Evolutionary conservation across 2,329 filamentous ascomycete species (phyloP).

Genomic region (Hypocrella siamensis): DNA sequence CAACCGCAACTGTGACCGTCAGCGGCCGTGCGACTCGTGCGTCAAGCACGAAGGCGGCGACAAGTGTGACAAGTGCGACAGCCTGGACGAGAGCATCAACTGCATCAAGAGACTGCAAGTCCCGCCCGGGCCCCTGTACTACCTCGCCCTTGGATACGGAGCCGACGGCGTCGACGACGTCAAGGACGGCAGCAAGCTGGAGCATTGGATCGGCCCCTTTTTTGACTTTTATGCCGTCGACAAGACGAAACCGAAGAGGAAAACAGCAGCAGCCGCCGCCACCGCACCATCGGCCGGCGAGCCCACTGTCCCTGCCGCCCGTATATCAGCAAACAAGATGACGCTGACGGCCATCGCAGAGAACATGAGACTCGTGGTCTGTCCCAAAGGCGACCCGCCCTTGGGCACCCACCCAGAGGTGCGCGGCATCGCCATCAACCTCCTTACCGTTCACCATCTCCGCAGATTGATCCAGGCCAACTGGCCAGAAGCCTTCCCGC

Average conservation of each 20-base stretch:
- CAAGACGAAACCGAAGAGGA: neutral
- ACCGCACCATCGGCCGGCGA: no score
- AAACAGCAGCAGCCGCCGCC: neutral
- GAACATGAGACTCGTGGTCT: neutral
- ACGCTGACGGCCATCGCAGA: slow-evolving; percentile 1
- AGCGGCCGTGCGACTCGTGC: slow-evolving; percentile 22
- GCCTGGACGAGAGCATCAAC: slow-evolving; percentile 3
- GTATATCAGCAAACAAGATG: slow-evolving; percentile 1
- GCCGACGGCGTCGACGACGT: slow-evolving; percentile 11
- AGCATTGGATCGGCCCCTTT: slow-evolving; percentile 12
- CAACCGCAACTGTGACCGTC: slow-evolving; percentile 16
- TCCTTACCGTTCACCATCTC: neutral
- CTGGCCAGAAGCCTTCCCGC: neutral
- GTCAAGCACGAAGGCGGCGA: slow-evolving; percentile 2
- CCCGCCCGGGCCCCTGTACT: slow-evolving; percentile 16
- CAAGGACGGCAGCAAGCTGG: slow-evolving; percentile 9
- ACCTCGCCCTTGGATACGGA: slow-evolving; percentile 15
- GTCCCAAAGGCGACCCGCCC: neutral
- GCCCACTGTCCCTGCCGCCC: no score
- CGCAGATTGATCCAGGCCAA: neutral
- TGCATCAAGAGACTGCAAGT: slow-evolving; percentile 6
- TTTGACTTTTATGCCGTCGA: slow-evolving; percentile 6
- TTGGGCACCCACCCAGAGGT: neutral
- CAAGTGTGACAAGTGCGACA: slow-evolving; percentile 5
- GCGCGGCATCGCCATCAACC: neutral